These are phyloP conservation scores for Decorospora gaudefroyi DNA, from an alignment of 2,329 filamentous ascomycete genomes.

Conservation along the genomic window DNA sequence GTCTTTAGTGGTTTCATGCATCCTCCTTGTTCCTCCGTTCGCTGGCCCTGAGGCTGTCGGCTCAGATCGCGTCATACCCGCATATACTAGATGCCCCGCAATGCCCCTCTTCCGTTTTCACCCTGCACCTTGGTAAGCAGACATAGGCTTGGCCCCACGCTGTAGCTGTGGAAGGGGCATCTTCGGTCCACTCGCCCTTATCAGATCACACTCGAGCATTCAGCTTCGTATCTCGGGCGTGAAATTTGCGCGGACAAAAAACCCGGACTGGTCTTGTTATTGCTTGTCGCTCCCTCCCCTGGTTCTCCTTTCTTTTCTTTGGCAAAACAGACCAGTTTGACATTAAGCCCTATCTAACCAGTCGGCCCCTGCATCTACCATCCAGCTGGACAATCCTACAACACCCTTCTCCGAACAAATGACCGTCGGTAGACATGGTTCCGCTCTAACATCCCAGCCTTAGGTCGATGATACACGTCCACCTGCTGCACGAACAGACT, in stretches of 20 bases:
- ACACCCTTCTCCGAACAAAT: constrained; percentile 22
- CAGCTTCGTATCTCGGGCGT: constrained; percentile 9
- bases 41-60: constrained; percentile 28
- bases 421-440: constrained; percentile 15
- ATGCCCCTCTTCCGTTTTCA: constrained; percentile 20
- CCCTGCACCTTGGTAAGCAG: constrained; percentile 8
- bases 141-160: constrained; percentile 18
- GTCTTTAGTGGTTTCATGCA: constrained; percentile 14
- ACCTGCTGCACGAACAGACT: constrained; percentile 73
- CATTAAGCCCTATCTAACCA: constrained; percentile 13
- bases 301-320: constrained; percentile 25
- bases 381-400: constrained; percentile 11
- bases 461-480: constrained; percentile 83
- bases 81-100: constrained; percentile 33
- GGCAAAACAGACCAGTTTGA: constrained; percentile 15
- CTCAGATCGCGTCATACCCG: constrained; percentile 15
- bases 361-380: constrained; percentile 22
- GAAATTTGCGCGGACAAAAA: background rate
- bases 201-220: constrained; percentile 17
- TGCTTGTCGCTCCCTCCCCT: constrained; percentile 11
- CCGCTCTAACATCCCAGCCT: constrained; percentile 27
- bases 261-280: background rate
- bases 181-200: constrained; percentile 13
- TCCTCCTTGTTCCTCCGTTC: constrained; percentile 14
- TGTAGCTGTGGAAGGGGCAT: constrained; percentile 9